Evolutionary conservation across 441 rosid genomes (phyloP).

Genomic region (Gossypium gossypioides): DNA sequence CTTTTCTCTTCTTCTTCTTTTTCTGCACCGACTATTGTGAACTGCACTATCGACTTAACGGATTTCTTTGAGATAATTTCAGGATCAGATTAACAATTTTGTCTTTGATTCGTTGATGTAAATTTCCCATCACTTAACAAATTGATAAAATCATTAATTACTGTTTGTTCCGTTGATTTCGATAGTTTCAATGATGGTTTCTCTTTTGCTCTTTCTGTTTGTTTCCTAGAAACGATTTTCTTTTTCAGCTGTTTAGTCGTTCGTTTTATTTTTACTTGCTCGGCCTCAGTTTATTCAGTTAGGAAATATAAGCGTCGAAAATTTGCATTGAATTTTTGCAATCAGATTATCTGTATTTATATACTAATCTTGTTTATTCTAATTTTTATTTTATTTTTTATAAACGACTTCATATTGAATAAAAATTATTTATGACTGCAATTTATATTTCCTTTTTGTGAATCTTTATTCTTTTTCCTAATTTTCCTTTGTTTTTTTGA

Average conservation of each 20-base stretch:
- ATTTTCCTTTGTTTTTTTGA: slow-evolving; percentile 1
- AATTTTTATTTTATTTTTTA: not conserved
- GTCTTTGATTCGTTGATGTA: not conserved
- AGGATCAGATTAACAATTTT: not conserved
- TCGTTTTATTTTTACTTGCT: not conserved
- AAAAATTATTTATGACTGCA: not conserved
- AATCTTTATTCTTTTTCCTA: not conserved
- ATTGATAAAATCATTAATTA: not conserved
- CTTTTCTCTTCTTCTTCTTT: not conserved
- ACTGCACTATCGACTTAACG: not conserved
- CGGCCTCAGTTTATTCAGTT: not conserved
- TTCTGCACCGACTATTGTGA: not conserved
- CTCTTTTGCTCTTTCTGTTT: not conserved
- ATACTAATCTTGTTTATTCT: no score
- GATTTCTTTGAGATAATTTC: not conserved
- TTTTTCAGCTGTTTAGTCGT: not conserved
- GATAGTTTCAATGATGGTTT: not conserved
- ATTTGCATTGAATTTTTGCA: not conserved
- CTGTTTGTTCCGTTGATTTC: not conserved
- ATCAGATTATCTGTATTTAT: not conserved
- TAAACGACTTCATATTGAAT: not conserved
- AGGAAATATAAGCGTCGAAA: not conserved
- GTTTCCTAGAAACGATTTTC: not conserved
- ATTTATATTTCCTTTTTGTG: not conserved
- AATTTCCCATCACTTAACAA: not conserved